phyloP scores from a whole-genome alignment of 805 yeast species.

The Sugiyamaella chiloensis region DNA sequence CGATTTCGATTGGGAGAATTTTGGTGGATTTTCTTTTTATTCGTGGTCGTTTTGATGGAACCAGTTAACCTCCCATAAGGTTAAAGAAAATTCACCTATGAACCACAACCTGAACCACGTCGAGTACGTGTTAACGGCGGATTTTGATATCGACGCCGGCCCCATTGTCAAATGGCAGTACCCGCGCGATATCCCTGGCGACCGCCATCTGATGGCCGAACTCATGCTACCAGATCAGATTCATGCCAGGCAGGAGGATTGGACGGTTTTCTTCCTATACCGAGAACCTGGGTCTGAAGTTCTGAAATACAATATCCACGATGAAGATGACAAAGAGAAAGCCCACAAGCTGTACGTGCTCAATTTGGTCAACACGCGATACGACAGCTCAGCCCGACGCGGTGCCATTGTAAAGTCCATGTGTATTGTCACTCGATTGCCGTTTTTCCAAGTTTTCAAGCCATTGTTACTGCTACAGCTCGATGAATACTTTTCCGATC shows the following conservation, averaged over 20 bases:
- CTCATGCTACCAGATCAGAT: constrained; percentile 60
- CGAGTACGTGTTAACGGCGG: constrained; percentile 63
- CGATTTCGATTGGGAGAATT: too few species aligned
- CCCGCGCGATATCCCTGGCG: constrained; percentile 40
- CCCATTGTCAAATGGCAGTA: constrained; percentile 60
- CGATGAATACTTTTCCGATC: constrained; percentile 42
- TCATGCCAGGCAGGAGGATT: constrained; percentile 54
- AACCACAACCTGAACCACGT: constrained; percentile 41
- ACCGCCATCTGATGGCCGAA: constrained; percentile 44
- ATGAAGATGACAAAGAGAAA: constrained; percentile 32
- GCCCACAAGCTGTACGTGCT: constrained; percentile 50
- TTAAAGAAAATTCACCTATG: too few species aligned
- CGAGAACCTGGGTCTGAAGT: constrained; percentile 14
- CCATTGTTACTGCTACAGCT: constrained; percentile 55
- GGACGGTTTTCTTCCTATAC: constrained; percentile 49
- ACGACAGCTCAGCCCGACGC: constrained; percentile 43
- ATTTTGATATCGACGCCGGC: constrained; percentile 76
- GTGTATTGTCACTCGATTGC: constrained; percentile 53
- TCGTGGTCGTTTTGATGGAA: too few species aligned
- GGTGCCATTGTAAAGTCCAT: constrained; percentile 61
- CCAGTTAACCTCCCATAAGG: too few species aligned
- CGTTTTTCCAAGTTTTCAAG: constrained; percentile 54
- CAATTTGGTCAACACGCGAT: constrained; percentile 52
- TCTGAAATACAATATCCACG: constrained; percentile 31
- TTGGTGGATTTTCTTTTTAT: too few species aligned